A percentile compares a stretch with the other conserved stretches of the same genome.
Evolutionary conservation across 176 grass and related monocot genomes (phyloP).

Genomic region (Cenchrus americanus): DNA sequence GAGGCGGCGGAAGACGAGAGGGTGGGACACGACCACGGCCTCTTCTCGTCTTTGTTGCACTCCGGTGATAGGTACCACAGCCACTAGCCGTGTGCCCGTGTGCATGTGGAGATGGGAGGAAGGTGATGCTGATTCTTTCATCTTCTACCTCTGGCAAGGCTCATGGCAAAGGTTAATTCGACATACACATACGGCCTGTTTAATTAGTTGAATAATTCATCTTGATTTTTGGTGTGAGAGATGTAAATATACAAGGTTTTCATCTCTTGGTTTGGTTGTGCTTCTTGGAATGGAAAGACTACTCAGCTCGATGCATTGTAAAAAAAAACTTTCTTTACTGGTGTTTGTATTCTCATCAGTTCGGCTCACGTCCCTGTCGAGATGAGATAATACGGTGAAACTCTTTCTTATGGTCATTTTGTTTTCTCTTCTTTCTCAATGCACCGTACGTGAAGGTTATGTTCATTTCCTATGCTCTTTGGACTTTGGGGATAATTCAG

Average conservation of each 20-base stretch:
- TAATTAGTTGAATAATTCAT: constrained; percentile 11
- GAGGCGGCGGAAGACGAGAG: constrained; percentile 20
- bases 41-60: constrained; percentile 32
- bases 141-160: not conserved
- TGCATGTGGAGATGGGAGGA: not conserved
- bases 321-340: not conserved
- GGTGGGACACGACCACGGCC: not conserved
- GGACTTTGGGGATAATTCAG: not conserved
- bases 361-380: constrained; percentile 31
- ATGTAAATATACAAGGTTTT: constrained; percentile 31
- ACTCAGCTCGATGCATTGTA: not conserved
- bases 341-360: not conserved
- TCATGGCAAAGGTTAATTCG: constrained; percentile 4
- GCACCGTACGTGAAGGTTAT: not conserved
- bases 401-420: not conserved
- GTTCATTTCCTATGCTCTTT: not conserved
- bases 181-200: constrained; percentile 1
- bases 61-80: constrained; percentile 17
- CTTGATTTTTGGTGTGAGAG: constrained; percentile 1
- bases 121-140: constrained; percentile 1
- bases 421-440: not conserved
- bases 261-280: constrained; percentile 2
- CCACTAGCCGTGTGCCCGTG: not conserved
- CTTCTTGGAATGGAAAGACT: not conserved
- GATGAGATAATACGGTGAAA: constrained; percentile 25